Evolutionary conservation across 495 filamentous ascomycete species (phyloP).

Genomic region (Podospora fimiseda): DNA sequence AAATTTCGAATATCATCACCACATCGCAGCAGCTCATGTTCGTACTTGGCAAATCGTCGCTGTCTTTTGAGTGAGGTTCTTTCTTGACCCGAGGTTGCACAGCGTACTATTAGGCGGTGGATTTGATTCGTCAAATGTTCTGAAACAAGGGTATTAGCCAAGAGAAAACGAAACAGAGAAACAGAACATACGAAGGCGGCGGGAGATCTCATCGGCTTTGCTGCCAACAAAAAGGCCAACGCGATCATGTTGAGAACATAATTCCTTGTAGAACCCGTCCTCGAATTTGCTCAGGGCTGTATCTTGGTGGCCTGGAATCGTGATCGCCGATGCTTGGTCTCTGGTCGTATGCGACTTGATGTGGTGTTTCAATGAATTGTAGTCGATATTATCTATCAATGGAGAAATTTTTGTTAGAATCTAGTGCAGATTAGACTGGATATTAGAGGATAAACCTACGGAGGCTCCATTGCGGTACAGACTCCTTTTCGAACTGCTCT

Average conservation of each 20-base stretch:
- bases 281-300: constrained; percentile 51
- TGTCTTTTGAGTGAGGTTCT: constrained; percentile 33
- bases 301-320: constrained; percentile 57
- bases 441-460: too few species aligned
- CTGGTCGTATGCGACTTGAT: constrained; percentile 64
- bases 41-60: constrained; percentile 45
- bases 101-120: constrained; percentile 40
- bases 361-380: constrained; percentile 66
- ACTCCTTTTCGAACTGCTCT: constrained; percentile 70
- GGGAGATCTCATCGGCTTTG: constrained; percentile 61
- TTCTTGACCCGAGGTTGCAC: constrained; percentile 25
- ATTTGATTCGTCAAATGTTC: constrained; percentile 49
- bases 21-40: constrained; percentile 39
- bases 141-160: constrained; percentile 18
- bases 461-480: constrained; percentile 83
- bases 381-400: constrained; percentile 63
- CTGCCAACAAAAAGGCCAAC: constrained; percentile 64
- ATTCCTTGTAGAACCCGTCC: constrained; percentile 52
- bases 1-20: constrained; percentile 57
- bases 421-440: too few species aligned
- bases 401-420: too few species aligned
- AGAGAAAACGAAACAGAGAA: background rate
- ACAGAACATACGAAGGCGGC: constrained; percentile 48
- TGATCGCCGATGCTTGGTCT: constrained; percentile 53
- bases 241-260: constrained; percentile 59